These are phyloP conservation scores for Fusarium mangiferae DNA, from an alignment of 2,329 filamentous ascomycete genomes.

Conservation along the genomic window DNA sequence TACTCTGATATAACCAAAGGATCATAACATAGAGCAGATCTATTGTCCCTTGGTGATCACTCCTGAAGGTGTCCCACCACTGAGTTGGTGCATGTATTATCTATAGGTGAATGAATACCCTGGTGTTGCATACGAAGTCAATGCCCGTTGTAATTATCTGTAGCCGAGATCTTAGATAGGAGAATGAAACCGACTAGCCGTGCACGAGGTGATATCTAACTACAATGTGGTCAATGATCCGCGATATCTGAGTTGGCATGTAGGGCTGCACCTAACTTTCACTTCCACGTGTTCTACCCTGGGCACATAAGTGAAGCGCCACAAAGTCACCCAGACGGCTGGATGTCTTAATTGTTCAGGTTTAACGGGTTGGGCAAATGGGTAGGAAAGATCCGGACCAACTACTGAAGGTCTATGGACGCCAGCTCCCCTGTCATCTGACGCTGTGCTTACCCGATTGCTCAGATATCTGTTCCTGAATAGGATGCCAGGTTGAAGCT, in stretches of 20 bases:
- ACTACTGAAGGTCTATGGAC: not conserved
- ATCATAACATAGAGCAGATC: not conserved
- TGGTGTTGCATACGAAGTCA: not conserved
- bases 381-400: not conserved
- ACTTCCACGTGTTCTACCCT: slow-evolving; percentile 18
- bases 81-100: not conserved
- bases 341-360: not conserved
- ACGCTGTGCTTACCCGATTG: not conserved
- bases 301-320: not conserved
- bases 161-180: slow-evolving; percentile 5
- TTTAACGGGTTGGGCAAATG: not conserved
- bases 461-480: not conserved
- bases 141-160: not conserved
- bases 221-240: slow-evolving; percentile 21
- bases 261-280: slow-evolving; percentile 19
- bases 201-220: slow-evolving; percentile 10
- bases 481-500: not conserved
- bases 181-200: slow-evolving; percentile 22
- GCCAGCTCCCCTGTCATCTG: slow-evolving; percentile 5
- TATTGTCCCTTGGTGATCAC: not conserved
- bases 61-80: not conserved
- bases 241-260: slow-evolving; percentile 2
- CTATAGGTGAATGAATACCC: not conserved
- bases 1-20: not conserved
- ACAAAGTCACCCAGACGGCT: not conserved